Evolutionary conservation across 441 rosid species (phyloP).

Genomic region (Adansonia gregorii): DNA sequence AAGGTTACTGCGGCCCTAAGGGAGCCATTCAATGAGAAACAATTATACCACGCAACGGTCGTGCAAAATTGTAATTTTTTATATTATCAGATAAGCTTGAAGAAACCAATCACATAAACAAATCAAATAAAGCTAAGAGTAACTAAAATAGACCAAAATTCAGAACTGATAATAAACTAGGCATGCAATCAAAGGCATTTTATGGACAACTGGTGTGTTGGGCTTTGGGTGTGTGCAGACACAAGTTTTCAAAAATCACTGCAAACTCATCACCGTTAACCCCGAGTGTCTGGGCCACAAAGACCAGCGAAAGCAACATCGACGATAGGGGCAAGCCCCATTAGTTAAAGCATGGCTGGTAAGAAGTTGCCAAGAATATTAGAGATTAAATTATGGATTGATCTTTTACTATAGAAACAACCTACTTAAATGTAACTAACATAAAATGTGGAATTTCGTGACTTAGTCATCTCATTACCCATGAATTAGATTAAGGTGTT

Average conservation of each 20-base stretch:
- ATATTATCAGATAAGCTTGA: constrained; percentile 14
- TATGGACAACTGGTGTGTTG: neutral
- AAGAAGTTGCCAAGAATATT: too few relatives aligned
- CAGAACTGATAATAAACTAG: neutral
- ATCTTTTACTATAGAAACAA: too few relatives aligned
- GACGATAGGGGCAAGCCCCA: too few relatives aligned
- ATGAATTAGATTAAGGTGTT: too few relatives aligned
- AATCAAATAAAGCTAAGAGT: neutral
- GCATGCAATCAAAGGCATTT: neutral
- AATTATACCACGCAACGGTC: constrained; percentile 21
- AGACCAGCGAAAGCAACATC: neutral
- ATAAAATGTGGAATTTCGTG: too few relatives aligned
- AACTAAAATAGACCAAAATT: neutral
- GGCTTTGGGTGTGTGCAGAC: neutral
- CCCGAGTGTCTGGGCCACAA: constrained; percentile 7
- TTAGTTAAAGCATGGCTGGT: too few relatives aligned
- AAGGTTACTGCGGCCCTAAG: constrained; percentile 84
- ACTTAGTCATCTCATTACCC: too few relatives aligned
- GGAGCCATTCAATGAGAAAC: constrained; percentile 39
- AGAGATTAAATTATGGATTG: too few relatives aligned
- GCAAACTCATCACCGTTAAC: neutral
- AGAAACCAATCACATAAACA: neutral
- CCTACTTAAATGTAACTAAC: too few relatives aligned
- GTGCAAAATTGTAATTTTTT: neutral
- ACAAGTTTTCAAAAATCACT: neutral